A percentile compares a stretch with the other conserved stretches of the same genome.
Evolutionary conservation across 345 rosid species (phyloP).

Genomic region (Eucalyptus shirleyi): DNA sequence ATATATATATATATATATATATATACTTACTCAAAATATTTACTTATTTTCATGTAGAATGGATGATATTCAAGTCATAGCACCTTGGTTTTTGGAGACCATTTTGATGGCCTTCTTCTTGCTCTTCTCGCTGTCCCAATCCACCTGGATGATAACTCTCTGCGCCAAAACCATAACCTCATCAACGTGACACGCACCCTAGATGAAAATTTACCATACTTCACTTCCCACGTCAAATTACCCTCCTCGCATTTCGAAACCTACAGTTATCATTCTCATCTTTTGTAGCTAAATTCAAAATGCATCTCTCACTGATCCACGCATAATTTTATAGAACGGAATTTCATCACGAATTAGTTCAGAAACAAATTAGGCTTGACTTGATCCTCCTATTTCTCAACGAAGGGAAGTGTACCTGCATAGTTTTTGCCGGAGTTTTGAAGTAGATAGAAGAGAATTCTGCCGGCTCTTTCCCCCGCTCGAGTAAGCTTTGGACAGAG

Average conservation of each 20-base stretch:
- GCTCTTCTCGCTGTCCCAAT: neutral
- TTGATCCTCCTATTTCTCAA: neutral
- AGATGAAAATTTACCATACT: neutral
- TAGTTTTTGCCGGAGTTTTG: neutral
- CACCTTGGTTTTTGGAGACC: neutral
- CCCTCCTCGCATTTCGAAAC: neutral
- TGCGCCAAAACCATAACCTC: neutral
- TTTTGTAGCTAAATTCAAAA: neutral
- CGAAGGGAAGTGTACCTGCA: neutral
- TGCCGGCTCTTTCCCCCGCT: neutral
- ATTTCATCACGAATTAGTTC: neutral
- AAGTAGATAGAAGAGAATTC: neutral
- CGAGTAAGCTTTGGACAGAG: neutral
- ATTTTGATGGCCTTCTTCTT: neutral
- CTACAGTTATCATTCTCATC: neutral
- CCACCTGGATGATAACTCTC: neutral
- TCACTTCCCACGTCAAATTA: neutral
- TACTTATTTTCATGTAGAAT: neutral
- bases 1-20: too few species aligned
- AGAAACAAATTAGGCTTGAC: neutral
- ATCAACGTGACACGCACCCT: neutral
- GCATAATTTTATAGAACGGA: neutral
- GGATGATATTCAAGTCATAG: neutral
- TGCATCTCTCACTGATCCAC: neutral
- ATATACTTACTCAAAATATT: too few species aligned